Percentiles rank a stretch among this genome's conserved stretches.
phyloP scores from a whole-genome alignment of 23 red algal genomes.

The Gracilariopsis chorda region DNA sequence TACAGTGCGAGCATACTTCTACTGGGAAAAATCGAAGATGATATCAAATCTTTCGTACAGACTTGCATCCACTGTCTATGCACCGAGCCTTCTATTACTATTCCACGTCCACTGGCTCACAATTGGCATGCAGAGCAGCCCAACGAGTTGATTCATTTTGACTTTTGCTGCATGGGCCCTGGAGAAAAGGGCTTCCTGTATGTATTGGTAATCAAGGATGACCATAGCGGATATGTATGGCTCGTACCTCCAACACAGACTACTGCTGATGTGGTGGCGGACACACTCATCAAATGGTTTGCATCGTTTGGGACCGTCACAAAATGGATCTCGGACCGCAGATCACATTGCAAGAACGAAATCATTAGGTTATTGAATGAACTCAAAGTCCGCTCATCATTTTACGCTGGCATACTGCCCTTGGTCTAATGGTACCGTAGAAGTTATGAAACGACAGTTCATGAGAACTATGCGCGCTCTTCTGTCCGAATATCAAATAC shows the following conservation, averaged over 20 bases:
- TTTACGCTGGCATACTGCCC: too few relatives aligned
- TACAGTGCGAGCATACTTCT: too few relatives aligned
- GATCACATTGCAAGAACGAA: neutral
- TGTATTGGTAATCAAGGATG: constrained; percentile 6
- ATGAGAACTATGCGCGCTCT: neutral
- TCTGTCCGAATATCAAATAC: constrained; percentile 20
- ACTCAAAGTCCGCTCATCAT: neutral
- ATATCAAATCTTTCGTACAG: too few relatives aligned
- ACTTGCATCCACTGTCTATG: too few relatives aligned
- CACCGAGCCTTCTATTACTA: too few relatives aligned
- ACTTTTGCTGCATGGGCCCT: neutral
- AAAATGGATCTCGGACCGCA: neutral
- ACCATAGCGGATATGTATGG: constrained; percentile 4
- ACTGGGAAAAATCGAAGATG: too few relatives aligned
- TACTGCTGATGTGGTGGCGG: neutral
- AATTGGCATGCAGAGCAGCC: neutral
- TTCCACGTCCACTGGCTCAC: too few relatives aligned
- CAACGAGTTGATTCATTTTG: constrained; percentile 18
- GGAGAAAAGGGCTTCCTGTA: neutral
- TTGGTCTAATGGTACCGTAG: neutral
- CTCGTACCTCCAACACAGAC: neutral
- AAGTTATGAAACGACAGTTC: neutral
- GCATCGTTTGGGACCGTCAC: neutral
- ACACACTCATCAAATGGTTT: constrained; percentile 48
- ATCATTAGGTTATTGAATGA: neutral